Base-by-base conservation (phyloP, 2,329 filamentous ascomycete species). In the Fusarium sp. region DNA sequence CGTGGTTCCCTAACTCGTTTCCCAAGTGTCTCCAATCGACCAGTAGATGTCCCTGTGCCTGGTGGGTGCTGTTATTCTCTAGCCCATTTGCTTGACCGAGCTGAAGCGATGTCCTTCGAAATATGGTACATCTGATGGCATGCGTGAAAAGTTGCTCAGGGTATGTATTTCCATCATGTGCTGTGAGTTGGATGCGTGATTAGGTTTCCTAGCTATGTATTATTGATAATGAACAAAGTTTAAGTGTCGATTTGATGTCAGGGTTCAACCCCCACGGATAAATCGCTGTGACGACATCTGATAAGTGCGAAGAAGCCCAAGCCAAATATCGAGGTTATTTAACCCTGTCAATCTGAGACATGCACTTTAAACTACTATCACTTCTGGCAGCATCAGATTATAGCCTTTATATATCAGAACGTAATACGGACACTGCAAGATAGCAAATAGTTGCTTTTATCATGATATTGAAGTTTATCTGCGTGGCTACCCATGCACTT, bases 71-170 rank as follows among this genome's bases (percentile, higher is more conserved):
- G 43, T 32, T n/a, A 49, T 39, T 34, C 30, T 30, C 49, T 53
- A 65, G 45, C 65, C 36, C 30, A 8, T 58, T 65, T 52, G 32
- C n/a, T 49, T 53, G 59, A 68, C 65, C 54, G 65, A 68, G 32
- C 34, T 32, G 36, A 47, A 20, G 24, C 30, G 36, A 30, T 43
- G 48, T 51, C 30, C 19, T 32, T 20, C 55, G 15, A 12, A 34
- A 44, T 19, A 46, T 42, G 36, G n/a, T 24, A 50, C 40, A 38
- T 39, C 28, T 50, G 26, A 36, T 64, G 21, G 23, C 42, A 17
- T 34, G 26, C 26, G 26, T 34, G 6, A 17, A 14, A 11, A 24
- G 28, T 23, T 45, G 39, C 28, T 26, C 40, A 34, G 49, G 45
- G 39, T 34, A 17, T 12, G 30, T 34, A 34, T 34, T 12, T 34